A percentile compares a stretch with the other conserved stretches of the same genome.
These are phyloP conservation scores for Colletotrichum melonis DNA, from an alignment of 2,329 filamentous ascomycete species.

Conservation along the genomic window DNA sequence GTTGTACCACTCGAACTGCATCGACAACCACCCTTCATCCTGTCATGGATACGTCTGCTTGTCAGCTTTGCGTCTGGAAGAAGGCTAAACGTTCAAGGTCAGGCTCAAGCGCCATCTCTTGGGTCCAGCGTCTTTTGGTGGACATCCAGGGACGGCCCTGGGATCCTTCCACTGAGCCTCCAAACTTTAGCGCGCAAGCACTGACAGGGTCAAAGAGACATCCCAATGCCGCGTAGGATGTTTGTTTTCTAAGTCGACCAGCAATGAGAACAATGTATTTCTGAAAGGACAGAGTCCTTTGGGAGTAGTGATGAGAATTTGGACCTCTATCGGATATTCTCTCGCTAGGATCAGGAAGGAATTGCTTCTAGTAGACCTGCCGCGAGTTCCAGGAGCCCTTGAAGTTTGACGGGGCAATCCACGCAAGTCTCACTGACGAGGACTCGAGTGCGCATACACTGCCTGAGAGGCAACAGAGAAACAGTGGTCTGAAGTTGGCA, in stretches of 20 bases:
- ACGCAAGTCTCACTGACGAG: neutral
- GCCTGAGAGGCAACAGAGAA: neutral
- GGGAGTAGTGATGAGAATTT: neutral
- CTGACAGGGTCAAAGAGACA: neutral
- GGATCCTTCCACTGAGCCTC: constrained; percentile 2
- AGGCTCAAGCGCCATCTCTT: neutral
- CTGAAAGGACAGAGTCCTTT: neutral
- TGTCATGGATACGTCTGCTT: constrained; percentile 15
- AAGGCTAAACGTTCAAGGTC: neutral
- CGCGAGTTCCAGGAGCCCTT: neutral
- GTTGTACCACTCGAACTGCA: neutral
- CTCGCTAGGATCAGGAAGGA: neutral
- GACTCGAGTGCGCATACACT: too few relatives aligned
- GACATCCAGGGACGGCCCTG: constrained; percentile 11
- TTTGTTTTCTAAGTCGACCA: neutral
- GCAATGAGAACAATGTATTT: neutral
- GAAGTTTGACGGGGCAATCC: neutral
- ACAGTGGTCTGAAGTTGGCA: neutral
- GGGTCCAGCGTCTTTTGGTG: neutral
- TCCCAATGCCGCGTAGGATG: neutral
- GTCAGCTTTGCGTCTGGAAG: constrained; percentile 4
- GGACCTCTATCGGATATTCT: neutral
- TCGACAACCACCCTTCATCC: neutral
- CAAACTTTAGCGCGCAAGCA: neutral
- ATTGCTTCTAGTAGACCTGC: neutral